Percentiles rank a stretch among this genome's conserved stretches.
Evolutionary conservation across 1,284 basidiomycete species (phyloP).

Genomic region (Cystobasidiaceae sp.): DNA sequence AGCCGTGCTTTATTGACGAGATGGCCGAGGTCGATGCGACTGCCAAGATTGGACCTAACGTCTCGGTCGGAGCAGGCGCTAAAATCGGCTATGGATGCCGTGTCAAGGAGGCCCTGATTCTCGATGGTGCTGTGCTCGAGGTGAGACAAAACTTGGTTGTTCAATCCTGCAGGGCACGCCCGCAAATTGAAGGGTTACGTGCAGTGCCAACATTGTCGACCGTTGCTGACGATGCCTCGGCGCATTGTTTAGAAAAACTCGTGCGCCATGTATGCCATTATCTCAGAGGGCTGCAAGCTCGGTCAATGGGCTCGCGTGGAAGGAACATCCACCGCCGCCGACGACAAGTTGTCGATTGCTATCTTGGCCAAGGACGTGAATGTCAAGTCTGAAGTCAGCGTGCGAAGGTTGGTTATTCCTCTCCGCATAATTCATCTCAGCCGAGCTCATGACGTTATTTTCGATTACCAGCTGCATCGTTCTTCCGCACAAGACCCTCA

Average conservation of each 20-base stretch:
- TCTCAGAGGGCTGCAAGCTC: slow-evolving; percentile 48
- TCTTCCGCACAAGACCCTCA: slow-evolving; percentile 51
- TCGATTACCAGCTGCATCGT: slow-evolving; percentile 52
- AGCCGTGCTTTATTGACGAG: slow-evolving; percentile 51
- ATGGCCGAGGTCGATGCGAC: slow-evolving; percentile 48
- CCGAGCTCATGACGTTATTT: background rate
- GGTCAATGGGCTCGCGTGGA: slow-evolving; percentile 53
- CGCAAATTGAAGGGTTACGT: too few relatives aligned
- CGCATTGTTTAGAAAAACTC: slow-evolving; percentile 51
- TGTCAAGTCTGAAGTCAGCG: slow-evolving; percentile 48
- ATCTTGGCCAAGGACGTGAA: slow-evolving; percentile 51
- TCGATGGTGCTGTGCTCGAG: slow-evolving; percentile 50
- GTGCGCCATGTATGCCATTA: slow-evolving; percentile 51
- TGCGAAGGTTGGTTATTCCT: slow-evolving; percentile 40
- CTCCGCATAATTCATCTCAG: slow-evolving; percentile 34
- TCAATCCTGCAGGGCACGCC: too few relatives aligned
- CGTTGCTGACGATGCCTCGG: too few relatives aligned
- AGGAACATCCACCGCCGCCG: slow-evolving; percentile 44
- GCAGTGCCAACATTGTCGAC: too few relatives aligned
- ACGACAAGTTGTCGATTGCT: slow-evolving; percentile 49
- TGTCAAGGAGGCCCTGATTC: slow-evolving; percentile 52
- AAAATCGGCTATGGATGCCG: slow-evolving; percentile 50
- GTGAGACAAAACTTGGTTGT: slow-evolving; percentile 34
- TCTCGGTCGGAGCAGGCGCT: slow-evolving; percentile 48
- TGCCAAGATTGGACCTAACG: slow-evolving; percentile 53